Evolutionary conservation across 257 asterid genomes (phyloP), one percentile per base, ranked within the genome.

Genomic region (Jacaranda copaia): DNA sequence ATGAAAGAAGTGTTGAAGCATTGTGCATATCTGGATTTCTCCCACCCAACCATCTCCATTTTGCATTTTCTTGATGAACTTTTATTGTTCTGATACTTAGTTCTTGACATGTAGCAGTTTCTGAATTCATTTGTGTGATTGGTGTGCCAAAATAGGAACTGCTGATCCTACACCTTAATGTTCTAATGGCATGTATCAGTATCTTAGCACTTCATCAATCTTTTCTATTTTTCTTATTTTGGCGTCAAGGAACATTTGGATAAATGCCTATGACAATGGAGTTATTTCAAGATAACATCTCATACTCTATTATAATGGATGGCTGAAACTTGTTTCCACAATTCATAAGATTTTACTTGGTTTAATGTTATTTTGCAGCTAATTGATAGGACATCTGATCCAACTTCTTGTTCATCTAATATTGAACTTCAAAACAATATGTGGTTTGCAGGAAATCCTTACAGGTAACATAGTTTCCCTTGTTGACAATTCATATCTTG

Each of bases 321-420:
- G 5, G 13, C 12, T 13, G 16, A 49, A 43, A 20, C 66, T 55
- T 6, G 16, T 39, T 15, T 20, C 25, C 58, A 6, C 58, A 52
- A 25, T 25, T 25, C 32, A 25, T 25, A 71, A 10, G 11, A 18
- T 81, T 75, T 53, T 43, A 66, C 36, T 55, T 49, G 19, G 42
- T 68, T 67, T 62, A 46, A 43, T 63, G 43, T 67, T 82, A 32
- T 59, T 72, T 70, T 88, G 85, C 96, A 95, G 98, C 75, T 82
- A 35, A 82, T 83, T 70, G 91, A 85, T 70, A 74, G 85, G 86
- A 73, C 84, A 56, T 83, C 86, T 43, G 89, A 79, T 78, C 83
- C 97, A 79, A 73, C 89, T 75, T 86, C 88, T 85, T 84, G 55
- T 74, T 86, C 92, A 71, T 86, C 96, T 20, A 86, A 84, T 79